Conservation (phyloP, 176 grass and related monocot species). For the Areca catechu region DNA sequence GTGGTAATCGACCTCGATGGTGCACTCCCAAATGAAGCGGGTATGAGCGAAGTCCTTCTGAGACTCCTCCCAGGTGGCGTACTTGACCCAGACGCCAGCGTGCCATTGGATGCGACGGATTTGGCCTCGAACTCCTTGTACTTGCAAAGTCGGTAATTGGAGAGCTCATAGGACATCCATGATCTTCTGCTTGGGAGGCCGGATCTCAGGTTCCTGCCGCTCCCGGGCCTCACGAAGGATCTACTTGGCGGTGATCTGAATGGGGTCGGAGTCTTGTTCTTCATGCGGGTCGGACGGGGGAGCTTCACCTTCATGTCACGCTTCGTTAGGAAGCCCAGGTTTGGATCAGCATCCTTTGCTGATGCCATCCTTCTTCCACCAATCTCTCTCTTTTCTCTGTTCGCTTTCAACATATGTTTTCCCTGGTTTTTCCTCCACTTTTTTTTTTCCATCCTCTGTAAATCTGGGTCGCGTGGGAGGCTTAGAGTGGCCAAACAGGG, state of each 20-base stretch:
- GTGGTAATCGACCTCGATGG: slow-evolving; percentile 51
- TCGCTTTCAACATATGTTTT: too few species aligned
- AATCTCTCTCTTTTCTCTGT: too few species aligned
- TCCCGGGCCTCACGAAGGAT: slow-evolving; percentile 67
- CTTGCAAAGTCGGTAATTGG: slow-evolving; percentile 64
- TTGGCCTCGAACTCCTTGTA: slow-evolving; percentile 63
- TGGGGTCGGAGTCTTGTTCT: slow-evolving; percentile 64
- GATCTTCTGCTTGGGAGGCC: too few species aligned
- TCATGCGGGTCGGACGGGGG: slow-evolving; percentile 46
- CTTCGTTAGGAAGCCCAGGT: too few species aligned
- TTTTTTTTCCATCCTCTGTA: too few species aligned
- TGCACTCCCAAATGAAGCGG: slow-evolving; percentile 72
- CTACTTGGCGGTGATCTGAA: slow-evolving; percentile 83
- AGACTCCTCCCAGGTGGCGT: slow-evolving; percentile 70
- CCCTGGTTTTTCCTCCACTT: too few species aligned
- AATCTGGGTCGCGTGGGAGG: too few species aligned
- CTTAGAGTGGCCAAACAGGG: too few species aligned
- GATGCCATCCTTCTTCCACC: too few species aligned
- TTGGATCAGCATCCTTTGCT: too few species aligned
- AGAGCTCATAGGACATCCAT: slow-evolving; percentile 54
- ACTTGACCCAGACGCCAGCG: slow-evolving; percentile 65
- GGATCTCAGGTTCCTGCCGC: too few species aligned
- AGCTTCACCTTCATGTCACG: too few species aligned
- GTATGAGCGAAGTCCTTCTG: slow-evolving; percentile 62
- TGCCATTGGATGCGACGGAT: slow-evolving; percentile 56